Conservation (phyloP, 1,139 yeast species). For the Casaregolazyma suthepensis region DNA sequence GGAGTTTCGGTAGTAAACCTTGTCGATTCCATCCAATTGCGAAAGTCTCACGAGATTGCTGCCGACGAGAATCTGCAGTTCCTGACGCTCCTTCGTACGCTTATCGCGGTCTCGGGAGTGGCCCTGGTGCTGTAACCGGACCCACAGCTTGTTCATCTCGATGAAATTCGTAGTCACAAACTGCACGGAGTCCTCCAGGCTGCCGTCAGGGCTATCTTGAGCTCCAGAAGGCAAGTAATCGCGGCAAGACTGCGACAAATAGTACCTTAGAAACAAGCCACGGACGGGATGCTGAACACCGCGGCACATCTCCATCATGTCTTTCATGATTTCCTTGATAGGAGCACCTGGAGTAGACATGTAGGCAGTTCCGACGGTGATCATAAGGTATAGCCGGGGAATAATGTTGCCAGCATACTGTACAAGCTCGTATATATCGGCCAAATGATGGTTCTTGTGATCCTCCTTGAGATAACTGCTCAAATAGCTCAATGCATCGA, state of each 20-base stretch:
- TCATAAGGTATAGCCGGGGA: constrained; percentile 90
- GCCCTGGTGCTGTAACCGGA: constrained; percentile 91
- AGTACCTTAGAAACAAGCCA: constrained; percentile 84
- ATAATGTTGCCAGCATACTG: constrained; percentile 90
- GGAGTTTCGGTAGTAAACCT: constrained; percentile 50
- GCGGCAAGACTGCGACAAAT: constrained; percentile 77
- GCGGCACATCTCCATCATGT: constrained; percentile 95
- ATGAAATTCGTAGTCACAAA: constrained; percentile 82
- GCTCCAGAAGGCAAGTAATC: constrained; percentile 50
- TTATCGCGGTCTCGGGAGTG: constrained; percentile 76
- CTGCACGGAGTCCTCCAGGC: constrained; percentile 57
- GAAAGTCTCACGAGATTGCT: constrained; percentile 84
- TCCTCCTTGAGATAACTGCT: constrained; percentile 59
- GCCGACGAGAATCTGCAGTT: constrained; percentile 86
- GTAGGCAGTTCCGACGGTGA: constrained; percentile 88
- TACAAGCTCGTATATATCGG: constrained; percentile 88
- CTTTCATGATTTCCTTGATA: constrained; percentile 79
- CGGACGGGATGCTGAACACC: constrained; percentile 94
- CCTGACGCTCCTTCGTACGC: constrained; percentile 75
- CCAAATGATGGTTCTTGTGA: constrained; percentile 70
- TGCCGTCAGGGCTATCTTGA: constrained; percentile 36
- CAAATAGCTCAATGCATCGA: constrained; percentile 72
- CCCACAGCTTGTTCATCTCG: constrained; percentile 98
- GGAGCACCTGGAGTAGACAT: constrained; percentile 78
- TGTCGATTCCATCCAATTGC: constrained; percentile 74